Evolutionary conservation across 495 filamentous ascomycete species (phyloP), one percentile per base, ranked within the genome.

Genomic region (Neurospora tetraspora): DNA sequence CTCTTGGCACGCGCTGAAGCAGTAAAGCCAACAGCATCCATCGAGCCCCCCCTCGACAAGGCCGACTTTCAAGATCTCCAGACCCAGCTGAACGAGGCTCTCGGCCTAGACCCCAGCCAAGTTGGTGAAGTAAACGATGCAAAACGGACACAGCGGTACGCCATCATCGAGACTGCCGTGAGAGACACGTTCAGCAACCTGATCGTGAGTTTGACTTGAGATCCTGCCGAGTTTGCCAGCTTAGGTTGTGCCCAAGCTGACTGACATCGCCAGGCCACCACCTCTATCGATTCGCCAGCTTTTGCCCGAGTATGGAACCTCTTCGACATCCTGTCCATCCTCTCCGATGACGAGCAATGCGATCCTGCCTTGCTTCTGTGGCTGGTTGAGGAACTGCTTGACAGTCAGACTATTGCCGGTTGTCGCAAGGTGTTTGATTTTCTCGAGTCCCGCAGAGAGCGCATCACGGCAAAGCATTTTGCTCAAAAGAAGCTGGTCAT

Each of bases 361-460:
- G 93, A 97, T 74, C 88, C 92, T 1, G 92, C 90, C 36, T 85
- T 98, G 42, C 87, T 95, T 11, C 92, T 96, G 75, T 94, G 91
- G 88, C 87, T 98, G 16, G 90, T 98, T 20, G 96, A 99, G 79
- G 96, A 99, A 79, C 88, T 98, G 0, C 87, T 99, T 65, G 96
- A 98, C 81, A 97, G 93, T 73, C 96, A 97, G 78, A 97, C 94
- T 0, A 96, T 97, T 27, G 87, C 92, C 71, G 93, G 93, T 14
- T 98, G 95, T 76, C 90, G 94, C 70, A 92, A 88, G 34, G 90
- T 98, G 2, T 98, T 98, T 77, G 93, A 96, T 77, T 98, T 93
- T 76, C 85, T 98, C 65, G 96, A 98, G 78, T 98, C 96, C 4
- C 88, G 96, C 73, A 87, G 96, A 71, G 93, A 98, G 77, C 87